A percentile compares a stretch with the other conserved stretches of the same genome.
phyloP scores from a whole-genome alignment of 2,329 filamentous ascomycete species.

The Cordyceps cicadae region DNA sequence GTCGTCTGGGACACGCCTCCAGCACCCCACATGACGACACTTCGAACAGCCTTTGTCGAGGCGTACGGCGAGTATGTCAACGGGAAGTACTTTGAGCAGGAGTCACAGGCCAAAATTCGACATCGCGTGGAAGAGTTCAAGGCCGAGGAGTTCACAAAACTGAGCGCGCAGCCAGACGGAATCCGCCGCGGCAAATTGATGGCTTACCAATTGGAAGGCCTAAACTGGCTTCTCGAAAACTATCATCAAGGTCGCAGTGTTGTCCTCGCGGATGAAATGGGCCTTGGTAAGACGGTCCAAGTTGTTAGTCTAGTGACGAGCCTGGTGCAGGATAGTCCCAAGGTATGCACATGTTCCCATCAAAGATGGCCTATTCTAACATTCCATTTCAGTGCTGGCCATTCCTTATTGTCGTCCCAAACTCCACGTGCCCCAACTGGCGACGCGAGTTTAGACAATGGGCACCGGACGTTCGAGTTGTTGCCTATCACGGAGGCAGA shows the following conservation, averaged over 20 bases:
- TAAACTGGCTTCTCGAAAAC: constrained; percentile 93
- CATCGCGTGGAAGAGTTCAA: constrained; percentile 63
- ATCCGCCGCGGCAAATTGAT: constrained; percentile 76
- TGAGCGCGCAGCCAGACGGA: constrained; percentile 62
- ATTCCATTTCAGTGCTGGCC: constrained; percentile 58
- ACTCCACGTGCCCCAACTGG: constrained; percentile 96
- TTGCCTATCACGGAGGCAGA: constrained; percentile 82
- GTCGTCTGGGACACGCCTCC: constrained; percentile 84
- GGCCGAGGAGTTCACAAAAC: constrained; percentile 56
- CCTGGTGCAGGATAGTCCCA: constrained; percentile 56
- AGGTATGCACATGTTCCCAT: constrained; percentile 23
- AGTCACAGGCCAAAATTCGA: constrained; percentile 51
- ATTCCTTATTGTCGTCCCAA: constrained; percentile 87
- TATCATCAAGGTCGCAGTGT: constrained; percentile 77
- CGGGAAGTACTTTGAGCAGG: constrained; percentile 60
- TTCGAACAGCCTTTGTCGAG: constrained; percentile 70
- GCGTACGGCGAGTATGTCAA: constrained; percentile 83
- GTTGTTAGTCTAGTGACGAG: constrained; percentile 75
- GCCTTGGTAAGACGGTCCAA: constrained; percentile 93
- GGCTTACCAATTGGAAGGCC: constrained; percentile 84
- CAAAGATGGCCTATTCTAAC: neutral
- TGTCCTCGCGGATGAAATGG: constrained; percentile 96
- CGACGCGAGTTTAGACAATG: constrained; percentile 91
- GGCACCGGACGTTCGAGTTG: constrained; percentile 76
- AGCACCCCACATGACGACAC: constrained; percentile 48